Evolutionary conservation across 345 rosid genomes (phyloP), one percentile per base, ranked within the genome.

Genomic region (Mangifera indica): DNA sequence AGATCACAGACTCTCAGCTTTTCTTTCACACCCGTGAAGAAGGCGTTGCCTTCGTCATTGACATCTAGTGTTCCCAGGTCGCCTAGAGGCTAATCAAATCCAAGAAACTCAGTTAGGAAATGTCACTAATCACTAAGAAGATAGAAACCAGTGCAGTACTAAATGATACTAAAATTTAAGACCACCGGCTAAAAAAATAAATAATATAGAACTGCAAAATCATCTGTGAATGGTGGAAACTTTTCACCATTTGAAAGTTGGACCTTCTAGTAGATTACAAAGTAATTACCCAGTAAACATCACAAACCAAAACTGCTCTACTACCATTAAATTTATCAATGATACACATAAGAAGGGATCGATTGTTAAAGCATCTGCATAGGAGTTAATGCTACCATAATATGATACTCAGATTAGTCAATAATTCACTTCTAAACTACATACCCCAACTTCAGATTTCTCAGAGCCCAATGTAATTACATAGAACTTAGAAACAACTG

Each of bases 51-150:
- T 63, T 85, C 91, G 57, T 81, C 74, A 72, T 86, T 84, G 26
- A 74, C 87, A 56, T 87, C 82, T 48, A 95, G 76, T 87, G 98
- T 92, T 92, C 98, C 89, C 98, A 95, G 96, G 98, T 92, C 96
- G 0, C 99, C 99, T 37, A 92, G 80, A 54, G 88, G 86, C 99
- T 95, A 70, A 73, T 3, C 63, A 62, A 56, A 79, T 60, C 24
- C 42, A 62, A 48, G 24, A 67, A 67, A 66, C 24, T 7, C 5
- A 3, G 71, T 70, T 60, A 63, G 75, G 15, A 34, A 22, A 52
- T 42, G 70, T 60, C 46, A 61, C 54, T 5, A 40, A 46, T 42
- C 3, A 44, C 70, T 34, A 53, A 3, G 1, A 62, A 62, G 4
- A 53, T 18, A 29, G 32, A 29, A 29, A 53, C 5, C n/a, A 63